Evolutionary conservation across 306 rosid genomes (phyloP).

Genomic region (Cucurbita pepo): DNA sequence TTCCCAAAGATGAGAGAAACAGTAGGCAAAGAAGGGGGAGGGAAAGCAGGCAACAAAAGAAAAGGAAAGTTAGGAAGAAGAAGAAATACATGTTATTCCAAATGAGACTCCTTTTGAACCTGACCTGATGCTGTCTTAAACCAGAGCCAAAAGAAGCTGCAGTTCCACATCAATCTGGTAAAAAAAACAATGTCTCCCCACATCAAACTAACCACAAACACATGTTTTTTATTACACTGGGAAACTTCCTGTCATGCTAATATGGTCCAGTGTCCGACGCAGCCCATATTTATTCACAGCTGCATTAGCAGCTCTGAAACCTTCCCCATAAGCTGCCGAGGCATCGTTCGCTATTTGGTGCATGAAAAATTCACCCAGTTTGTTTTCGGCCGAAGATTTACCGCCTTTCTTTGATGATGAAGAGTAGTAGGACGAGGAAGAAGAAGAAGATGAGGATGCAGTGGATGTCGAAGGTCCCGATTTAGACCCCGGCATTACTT

Average conservation of each 20-base stretch:
- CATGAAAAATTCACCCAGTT: slow-evolving; percentile 79
- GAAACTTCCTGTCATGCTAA: slow-evolving; percentile 52
- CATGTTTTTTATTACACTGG: slow-evolving; percentile 32
- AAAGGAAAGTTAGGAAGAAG: background rate
- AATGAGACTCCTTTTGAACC: slow-evolving; percentile 14
- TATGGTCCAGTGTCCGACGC: slow-evolving; percentile 70
- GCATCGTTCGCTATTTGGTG: slow-evolving; percentile 74
- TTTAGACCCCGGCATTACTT: slow-evolving; percentile 51
- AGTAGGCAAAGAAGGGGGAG: background rate
- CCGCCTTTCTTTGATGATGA: slow-evolving; percentile 75
- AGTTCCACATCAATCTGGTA: background rate
- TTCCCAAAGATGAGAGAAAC: background rate
- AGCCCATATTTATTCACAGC: slow-evolving; percentile 74
- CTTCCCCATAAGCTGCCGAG: slow-evolving; percentile 90
- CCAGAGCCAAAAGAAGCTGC: background rate
- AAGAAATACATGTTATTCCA: slow-evolving; percentile 9
- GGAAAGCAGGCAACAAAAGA: background rate
- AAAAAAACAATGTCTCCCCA: background rate
- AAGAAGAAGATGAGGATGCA: slow-evolving; percentile 26
- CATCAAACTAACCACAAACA: background rate
- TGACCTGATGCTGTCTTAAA: slow-evolving; percentile 19
- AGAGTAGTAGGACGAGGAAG: slow-evolving; percentile 21
- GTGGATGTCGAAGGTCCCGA: slow-evolving; percentile 60
- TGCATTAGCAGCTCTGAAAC: slow-evolving; percentile 77
- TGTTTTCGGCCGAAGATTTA: slow-evolving; percentile 51